A percentile compares a stretch with the other conserved stretches of the same genome.
Conservation (phyloP, 768 basidiomycete species). For the Lactarius quietus region DNA sequence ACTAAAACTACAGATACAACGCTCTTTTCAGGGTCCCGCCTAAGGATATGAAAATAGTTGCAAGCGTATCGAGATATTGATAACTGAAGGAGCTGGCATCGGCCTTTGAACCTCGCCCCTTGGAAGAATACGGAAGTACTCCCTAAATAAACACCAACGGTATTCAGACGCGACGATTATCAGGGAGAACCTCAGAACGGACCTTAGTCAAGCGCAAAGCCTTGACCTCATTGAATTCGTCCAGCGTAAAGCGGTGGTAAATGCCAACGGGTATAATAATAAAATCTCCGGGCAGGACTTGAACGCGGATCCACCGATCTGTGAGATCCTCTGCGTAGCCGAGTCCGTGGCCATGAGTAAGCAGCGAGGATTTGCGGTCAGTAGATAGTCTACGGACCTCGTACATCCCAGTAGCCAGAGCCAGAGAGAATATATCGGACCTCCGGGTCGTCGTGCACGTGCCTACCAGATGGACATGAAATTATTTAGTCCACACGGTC, state of each 20-base stretch:
- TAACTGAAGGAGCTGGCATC: slow-evolving; percentile 61
- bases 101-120: slow-evolving; percentile 58
- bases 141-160: slow-evolving; percentile 47
- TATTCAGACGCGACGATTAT: background rate
- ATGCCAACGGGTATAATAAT: slow-evolving; percentile 86
- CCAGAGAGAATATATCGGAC: slow-evolving; percentile 85
- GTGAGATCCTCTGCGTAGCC: slow-evolving; percentile 53
- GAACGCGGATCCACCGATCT: slow-evolving; percentile 79
- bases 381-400: slow-evolving; percentile 47
- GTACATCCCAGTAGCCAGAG: slow-evolving; percentile 86
- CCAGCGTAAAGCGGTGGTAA: slow-evolving; percentile 95
- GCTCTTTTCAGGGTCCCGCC: no score
- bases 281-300: slow-evolving; percentile 74
- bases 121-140: slow-evolving; percentile 85
- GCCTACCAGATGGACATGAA: slow-evolving; percentile 40
- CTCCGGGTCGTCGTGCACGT: slow-evolving; percentile 95
- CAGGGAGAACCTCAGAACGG: background rate
- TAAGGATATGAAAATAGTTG: no score
- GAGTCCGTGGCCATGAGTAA: background rate
- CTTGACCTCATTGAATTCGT: slow-evolving; percentile 66
- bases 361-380: background rate
- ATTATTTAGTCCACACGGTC: background rate
- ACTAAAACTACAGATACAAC: no score
- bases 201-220: slow-evolving; percentile 86
- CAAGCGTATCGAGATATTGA: slow-evolving; percentile 48